Conservation (phyloP, 208 protist genomes). For the Acanthamoeba quina region DNA sequence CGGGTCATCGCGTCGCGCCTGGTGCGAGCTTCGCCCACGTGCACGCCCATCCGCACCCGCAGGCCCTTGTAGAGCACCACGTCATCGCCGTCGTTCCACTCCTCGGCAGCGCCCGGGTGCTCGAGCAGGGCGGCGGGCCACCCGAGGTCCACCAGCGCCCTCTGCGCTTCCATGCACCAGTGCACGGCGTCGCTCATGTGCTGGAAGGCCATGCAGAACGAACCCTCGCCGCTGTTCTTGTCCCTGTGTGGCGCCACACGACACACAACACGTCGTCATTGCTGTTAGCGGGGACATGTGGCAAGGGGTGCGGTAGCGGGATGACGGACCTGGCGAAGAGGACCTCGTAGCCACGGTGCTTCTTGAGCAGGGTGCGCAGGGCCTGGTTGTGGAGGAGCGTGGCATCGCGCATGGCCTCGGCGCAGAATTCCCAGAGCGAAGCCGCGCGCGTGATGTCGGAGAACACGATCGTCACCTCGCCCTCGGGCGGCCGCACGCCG, state of each 20-base stretch:
- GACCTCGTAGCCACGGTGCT: conserved; percentile 63
- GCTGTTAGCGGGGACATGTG: neutral
- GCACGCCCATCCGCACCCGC: conserved; percentile 57
- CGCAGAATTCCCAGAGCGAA: conserved; percentile 13
- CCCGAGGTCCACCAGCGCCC: neutral
- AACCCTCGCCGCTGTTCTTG: conserved; percentile 39
- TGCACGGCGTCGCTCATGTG: neutral
- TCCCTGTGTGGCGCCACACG: neutral
- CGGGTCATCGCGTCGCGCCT: conserved; percentile 42
- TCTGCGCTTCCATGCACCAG: conserved; percentile 30
- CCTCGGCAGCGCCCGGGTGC: conserved; percentile 41
- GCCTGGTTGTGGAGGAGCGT: conserved; percentile 40
- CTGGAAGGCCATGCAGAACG: conserved; percentile 65
- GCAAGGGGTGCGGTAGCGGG: neutral
- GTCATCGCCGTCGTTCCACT: conserved; percentile 45
- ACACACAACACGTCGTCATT: too few relatives aligned
- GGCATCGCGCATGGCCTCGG: conserved; percentile 62
- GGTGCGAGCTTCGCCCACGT: neutral
- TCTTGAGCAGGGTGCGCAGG: neutral
- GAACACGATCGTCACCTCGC: conserved; percentile 34
- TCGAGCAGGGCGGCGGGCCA: conserved; percentile 46
- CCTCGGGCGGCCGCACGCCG: neutral
- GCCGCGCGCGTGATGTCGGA: conserved; percentile 31
- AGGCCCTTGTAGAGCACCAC: conserved; percentile 29
- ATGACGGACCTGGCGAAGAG: neutral